Base-by-base conservation (phyloP, 2,329 filamentous ascomycete genomes). In the Penicillium sp. region DNA sequence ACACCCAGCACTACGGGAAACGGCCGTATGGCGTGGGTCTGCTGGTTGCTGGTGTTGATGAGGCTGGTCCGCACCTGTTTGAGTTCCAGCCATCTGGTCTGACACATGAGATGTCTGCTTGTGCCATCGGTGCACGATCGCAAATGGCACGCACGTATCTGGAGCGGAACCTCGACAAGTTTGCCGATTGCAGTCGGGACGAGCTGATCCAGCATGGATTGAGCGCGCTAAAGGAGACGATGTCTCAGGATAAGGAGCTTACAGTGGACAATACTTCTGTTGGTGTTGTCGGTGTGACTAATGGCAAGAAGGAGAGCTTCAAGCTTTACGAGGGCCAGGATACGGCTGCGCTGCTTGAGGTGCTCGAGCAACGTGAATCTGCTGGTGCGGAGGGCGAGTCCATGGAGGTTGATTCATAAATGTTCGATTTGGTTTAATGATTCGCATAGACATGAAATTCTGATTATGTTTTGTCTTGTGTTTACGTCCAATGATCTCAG, bases 71-170 rank as follows among this genome's bases (percentile, higher is more conserved):
- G 36, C 94, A 99, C 78, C 84, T 99, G 60, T 99, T 96, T 78
- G 94, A 99, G 78, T 99, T 99, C 82, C 93, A 97, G 78, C 94
- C 94, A 10, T 90, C 85, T 51, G 94, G 94, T 44, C 88, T 97
- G 82, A 97, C 91, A 67, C 90, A 97, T 72, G 94, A 99, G 83
- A 97, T 97, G 91, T 74, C 89, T 46, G 94, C 94, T 23, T 97
- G 93, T 71, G 93, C 92, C 55, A 99, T 99, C 73, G 94, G 94
- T 49, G 94, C 94, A 44, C 84, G 94, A 66, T 94, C 89, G 74
- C 94, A 99, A 80, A 97, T 97, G 91, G 94, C 94, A 23, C 82
- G 94, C 70, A 99, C 94, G 60, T 99, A 99, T 76, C 81, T 99
- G 52, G 94, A 99, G 83, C 84, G 91, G 70, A 89, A 97, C 76